Conservation (phyloP, 768 basidiomycete species). For the Rhodotorula diobovata region DNA sequence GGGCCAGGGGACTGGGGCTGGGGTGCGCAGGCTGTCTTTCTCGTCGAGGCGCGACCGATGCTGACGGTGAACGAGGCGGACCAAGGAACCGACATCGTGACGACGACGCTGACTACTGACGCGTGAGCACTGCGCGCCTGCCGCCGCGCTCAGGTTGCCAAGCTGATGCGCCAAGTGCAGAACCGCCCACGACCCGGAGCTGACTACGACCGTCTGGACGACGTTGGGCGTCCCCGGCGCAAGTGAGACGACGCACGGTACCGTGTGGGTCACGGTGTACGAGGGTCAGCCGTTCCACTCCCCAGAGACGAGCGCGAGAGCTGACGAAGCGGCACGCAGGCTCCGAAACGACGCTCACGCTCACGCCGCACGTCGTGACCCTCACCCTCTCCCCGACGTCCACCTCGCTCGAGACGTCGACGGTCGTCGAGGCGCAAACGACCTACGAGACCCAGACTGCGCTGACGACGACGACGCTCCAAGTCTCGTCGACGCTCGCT, state of each 20-base stretch:
- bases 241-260: neutral
- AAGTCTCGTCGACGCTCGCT: neutral
- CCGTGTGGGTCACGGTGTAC: conserved; percentile 1
- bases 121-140: neutral
- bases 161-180: no score
- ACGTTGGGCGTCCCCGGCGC: neutral
- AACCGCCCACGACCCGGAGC: neutral
- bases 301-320: neutral
- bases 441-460: neutral
- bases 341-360: conserved; percentile 3
- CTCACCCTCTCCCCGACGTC: conserved; percentile 2
- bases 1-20: conserved; percentile 17
- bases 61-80: accelerated
- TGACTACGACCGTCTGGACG: conserved; percentile 6
- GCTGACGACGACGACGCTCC: neutral
- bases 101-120: neutral
- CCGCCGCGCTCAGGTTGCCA: no score
- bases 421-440: neutral
- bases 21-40: neutral
- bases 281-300: neutral
- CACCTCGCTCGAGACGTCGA: neutral
- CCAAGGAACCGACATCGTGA: conserved; percentile 15
- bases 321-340: neutral
- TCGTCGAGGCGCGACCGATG: accelerated
- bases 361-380: neutral